phyloP scores from a whole-genome alignment of 1,139 yeast genomes.

The Scheffersomyces stambukii region DNA sequence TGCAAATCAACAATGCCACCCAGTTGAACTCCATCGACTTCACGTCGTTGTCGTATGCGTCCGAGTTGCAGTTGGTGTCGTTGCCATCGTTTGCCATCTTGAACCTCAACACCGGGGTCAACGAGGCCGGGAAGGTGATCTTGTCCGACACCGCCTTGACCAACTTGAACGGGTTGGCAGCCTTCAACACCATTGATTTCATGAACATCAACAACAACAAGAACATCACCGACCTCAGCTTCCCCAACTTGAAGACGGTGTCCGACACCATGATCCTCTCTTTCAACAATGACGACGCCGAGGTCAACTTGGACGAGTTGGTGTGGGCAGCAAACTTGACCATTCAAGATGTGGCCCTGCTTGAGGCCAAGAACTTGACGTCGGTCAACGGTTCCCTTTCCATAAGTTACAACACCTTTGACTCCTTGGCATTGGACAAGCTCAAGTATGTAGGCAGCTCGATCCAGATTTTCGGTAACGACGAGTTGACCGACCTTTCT shows the following conservation, averaged over 20 bases:
- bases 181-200: constrained; percentile 28
- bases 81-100: constrained; percentile 41
- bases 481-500: constrained; percentile 30
- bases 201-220: constrained; percentile 46
- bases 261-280: constrained; percentile 35
- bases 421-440: constrained; percentile 24
- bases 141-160: constrained; percentile 44
- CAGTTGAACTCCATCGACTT: constrained; percentile 40
- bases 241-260: constrained; percentile 31
- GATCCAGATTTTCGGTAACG: constrained; percentile 41
- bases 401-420: constrained; percentile 39
- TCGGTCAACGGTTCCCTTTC: constrained; percentile 40
- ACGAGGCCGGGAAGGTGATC: constrained; percentile 29
- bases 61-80: constrained; percentile 33
- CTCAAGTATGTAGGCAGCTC: constrained; percentile 38
- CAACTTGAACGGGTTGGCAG: constrained; percentile 33
- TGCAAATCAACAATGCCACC: constrained; percentile 35
- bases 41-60: constrained; percentile 26
- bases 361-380: constrained; percentile 32
- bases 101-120: constrained; percentile 35
- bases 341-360: constrained; percentile 35
- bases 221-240: constrained; percentile 35
- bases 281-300: constrained; percentile 43
- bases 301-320: constrained; percentile 34
- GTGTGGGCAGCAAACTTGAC: constrained; percentile 44